Evolutionary conservation across 2,329 filamentous ascomycete species (phyloP).

Genomic region (Paecilomyces niveus): DNA sequence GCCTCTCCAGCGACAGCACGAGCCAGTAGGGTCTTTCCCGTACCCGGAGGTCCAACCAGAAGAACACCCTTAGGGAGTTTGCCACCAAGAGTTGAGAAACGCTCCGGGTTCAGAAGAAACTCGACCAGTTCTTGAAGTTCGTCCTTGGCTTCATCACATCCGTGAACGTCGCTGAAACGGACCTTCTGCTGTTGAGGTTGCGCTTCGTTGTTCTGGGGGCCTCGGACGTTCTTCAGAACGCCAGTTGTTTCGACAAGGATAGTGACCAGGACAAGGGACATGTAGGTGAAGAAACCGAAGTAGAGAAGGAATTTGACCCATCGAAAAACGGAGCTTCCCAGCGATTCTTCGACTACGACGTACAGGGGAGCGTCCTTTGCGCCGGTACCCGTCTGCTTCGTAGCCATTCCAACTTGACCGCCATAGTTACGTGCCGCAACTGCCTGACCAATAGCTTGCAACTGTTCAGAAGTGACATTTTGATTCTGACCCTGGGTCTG

Average conservation of each 20-base stretch:
- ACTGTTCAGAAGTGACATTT: conserved; percentile 51
- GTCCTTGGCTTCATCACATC: conserved; percentile 96
- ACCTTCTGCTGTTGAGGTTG: conserved; percentile 89
- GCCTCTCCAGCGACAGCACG: conserved; percentile 94
- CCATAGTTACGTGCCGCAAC: conserved; percentile 65
- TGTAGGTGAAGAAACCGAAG: conserved; percentile 72
- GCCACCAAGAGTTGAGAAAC: conserved; percentile 87
- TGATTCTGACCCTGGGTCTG: conserved; percentile 16
- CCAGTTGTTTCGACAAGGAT: conserved; percentile 77
- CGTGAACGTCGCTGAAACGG: conserved; percentile 88
- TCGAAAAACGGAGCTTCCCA: conserved; percentile 71
- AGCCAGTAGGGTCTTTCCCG: conserved; percentile 92
- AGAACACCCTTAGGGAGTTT: conserved; percentile 96
- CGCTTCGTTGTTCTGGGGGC: conserved; percentile 68
- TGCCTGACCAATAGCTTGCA: conserved; percentile 75
- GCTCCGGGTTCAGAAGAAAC: conserved; percentile 86
- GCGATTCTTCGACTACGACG: conserved; percentile 88
- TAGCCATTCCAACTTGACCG: conserved; percentile 52
- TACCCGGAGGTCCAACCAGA: conserved; percentile 90
- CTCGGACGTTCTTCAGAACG: conserved; percentile 69
- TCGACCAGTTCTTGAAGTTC: conserved; percentile 96
- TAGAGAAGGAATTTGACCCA: conserved; percentile 82
- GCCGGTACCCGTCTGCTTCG: conserved; percentile 52
- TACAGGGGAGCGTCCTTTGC: conserved; percentile 81
- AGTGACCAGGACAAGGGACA: conserved; percentile 70